phyloP scores from a whole-genome alignment of 257 asterid species.

The Nemophila menziesii region DNA sequence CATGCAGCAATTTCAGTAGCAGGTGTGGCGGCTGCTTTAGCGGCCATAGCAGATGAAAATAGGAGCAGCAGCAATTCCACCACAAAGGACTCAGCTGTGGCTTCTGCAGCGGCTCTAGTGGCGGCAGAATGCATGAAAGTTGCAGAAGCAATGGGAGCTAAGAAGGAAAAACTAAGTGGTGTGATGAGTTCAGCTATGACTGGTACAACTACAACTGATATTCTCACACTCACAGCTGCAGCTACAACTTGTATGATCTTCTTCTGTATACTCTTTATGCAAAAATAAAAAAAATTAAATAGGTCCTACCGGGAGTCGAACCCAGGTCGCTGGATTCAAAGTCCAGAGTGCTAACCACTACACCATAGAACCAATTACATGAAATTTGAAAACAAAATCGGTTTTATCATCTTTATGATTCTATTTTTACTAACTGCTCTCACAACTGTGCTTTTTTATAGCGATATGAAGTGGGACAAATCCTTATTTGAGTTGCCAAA shows the following conservation, averaged over 20 bases:
- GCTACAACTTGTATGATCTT: constrained; percentile 62
- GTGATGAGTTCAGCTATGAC: constrained; percentile 62
- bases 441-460: no score
- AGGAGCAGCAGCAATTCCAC: constrained; percentile 16
- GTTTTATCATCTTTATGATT: no score
- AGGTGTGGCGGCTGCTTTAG: constrained; percentile 85
- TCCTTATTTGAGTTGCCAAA: no score
- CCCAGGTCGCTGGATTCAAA: constrained; percentile 99
- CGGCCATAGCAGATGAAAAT: constrained; percentile 76
- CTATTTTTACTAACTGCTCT: no score
- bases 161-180: constrained; percentile 56
- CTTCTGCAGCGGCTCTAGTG: constrained; percentile 79
- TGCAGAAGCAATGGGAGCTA: constrained; percentile 97
- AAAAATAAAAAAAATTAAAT: no score
- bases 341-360: constrained; percentile 99
- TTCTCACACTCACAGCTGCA: constrained; percentile 65
- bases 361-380: constrained; percentile 46
- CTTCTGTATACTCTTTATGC: not conserved
- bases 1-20: constrained; percentile 94
- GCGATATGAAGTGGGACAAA: no score
- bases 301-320: constrained; percentile 99
- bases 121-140: constrained; percentile 87
- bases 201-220: constrained; percentile 46
- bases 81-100: constrained; percentile 53
- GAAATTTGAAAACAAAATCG: no score